Conservation (phyloP, 441 rosid species). For the Populus hybrid region DNA sequence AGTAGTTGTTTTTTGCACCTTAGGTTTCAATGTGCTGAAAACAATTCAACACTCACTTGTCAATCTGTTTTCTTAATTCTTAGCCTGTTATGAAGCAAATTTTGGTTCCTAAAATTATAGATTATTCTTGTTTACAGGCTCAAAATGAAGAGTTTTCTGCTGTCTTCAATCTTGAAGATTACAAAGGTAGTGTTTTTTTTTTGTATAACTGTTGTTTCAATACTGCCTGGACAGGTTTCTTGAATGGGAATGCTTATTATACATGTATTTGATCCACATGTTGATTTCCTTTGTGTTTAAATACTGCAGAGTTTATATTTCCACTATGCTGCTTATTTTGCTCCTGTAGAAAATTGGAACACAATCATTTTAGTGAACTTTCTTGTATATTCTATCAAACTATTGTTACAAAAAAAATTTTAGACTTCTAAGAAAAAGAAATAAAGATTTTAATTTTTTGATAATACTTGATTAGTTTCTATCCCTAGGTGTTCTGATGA, state of each 20-base stretch:
- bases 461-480: background rate
- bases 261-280: background rate
- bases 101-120: background rate
- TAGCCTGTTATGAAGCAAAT: background rate
- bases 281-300: background rate
- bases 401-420: background rate
- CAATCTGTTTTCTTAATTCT: background rate
- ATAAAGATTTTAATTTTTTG: no score
- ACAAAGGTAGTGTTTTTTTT: conserved; percentile 52
- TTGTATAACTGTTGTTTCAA: background rate
- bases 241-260: background rate
- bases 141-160: conserved; percentile 78
- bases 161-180: conserved; percentile 90
- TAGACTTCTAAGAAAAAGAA: background rate
- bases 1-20: background rate
- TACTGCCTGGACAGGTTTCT: background rate
- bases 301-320: background rate
- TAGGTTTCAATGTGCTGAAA: background rate
- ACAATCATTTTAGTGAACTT: background rate
- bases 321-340: background rate
- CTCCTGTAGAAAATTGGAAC: background rate
- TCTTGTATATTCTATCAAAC: background rate
- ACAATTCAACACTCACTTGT: background rate
- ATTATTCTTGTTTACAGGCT: conserved; percentile 45
- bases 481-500: background rate